These are phyloP conservation scores for Neodidymelliopsis sp. DNA, from an alignment of 2,329 filamentous ascomycete genomes.

Conservation along the genomic window DNA sequence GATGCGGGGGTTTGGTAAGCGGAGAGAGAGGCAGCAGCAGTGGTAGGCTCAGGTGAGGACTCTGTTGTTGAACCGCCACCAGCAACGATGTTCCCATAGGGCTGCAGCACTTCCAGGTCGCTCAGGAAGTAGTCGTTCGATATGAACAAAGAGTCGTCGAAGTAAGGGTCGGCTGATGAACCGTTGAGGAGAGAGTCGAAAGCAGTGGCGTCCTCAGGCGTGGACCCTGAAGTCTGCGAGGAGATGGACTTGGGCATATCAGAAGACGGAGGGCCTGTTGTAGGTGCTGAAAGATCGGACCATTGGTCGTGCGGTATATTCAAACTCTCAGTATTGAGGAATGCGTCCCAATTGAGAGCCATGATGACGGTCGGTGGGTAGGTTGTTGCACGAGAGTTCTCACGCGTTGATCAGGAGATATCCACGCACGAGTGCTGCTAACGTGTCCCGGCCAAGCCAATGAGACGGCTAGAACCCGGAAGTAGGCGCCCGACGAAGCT, in stretches of 20 bases:
- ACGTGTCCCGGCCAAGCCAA: conserved; percentile 34
- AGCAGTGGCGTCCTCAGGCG: conserved; percentile 41
- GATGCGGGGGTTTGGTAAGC: conserved; percentile 36
- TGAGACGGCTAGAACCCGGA: conserved; percentile 31
- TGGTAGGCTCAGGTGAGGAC: conserved; percentile 48
- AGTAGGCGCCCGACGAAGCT: conserved; percentile 24
- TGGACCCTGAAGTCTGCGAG: conserved; percentile 42
- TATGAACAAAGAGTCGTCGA: conserved; percentile 48
- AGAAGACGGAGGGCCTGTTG: conserved; percentile 35
- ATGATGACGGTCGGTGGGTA: conserved; percentile 42
- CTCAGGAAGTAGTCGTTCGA: conserved; percentile 51
- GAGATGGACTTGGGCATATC: conserved; percentile 48
- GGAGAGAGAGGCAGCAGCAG: conserved; percentile 25
- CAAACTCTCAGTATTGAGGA: conserved; percentile 47
- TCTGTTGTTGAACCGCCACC: conserved; percentile 46
- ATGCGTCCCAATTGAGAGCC: conserved; percentile 51
- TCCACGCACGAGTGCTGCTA: conserved; percentile 26
- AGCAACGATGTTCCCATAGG: conserved; percentile 42
- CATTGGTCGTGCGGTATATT: conserved; percentile 50
- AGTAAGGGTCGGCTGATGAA: conserved; percentile 44
- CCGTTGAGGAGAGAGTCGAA: conserved; percentile 42
- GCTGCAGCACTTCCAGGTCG: conserved; percentile 49
- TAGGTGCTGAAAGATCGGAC: conserved; percentile 44
- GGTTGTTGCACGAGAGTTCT: conserved; percentile 39
- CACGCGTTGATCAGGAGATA: conserved; percentile 51